Evolutionary conservation across 2,329 filamentous ascomycete species (phyloP).

Genomic region (Rutstroemia sp.): DNA sequence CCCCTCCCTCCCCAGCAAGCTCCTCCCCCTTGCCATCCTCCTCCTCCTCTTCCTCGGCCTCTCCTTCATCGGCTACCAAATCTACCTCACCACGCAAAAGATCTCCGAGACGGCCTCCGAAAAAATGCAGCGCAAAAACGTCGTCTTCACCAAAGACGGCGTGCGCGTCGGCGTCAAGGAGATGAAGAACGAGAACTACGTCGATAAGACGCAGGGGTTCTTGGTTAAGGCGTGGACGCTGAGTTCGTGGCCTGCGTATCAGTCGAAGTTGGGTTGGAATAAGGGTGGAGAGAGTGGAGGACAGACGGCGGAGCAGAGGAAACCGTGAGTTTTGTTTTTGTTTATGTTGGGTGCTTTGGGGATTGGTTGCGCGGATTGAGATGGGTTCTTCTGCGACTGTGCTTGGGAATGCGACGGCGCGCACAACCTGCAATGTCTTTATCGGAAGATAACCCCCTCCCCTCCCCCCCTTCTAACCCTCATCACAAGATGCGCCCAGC

Average conservation of each 20-base stretch:
- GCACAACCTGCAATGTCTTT: too few relatives aligned
- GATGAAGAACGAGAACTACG: slow-evolving; percentile 60
- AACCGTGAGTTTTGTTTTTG: slow-evolving; percentile 22
- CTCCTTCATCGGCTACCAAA: slow-evolving; percentile 63
- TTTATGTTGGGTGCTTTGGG: neutral
- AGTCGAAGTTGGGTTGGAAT: slow-evolving; percentile 31
- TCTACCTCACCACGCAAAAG: slow-evolving; percentile 61
- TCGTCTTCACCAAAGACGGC: slow-evolving; percentile 69
- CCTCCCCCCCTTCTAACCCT: too few relatives aligned
- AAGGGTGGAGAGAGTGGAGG: slow-evolving; percentile 16
- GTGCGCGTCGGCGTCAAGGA: slow-evolving; percentile 65
- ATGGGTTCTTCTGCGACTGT: too few relatives aligned
- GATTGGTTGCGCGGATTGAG: neutral
- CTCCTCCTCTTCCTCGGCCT: slow-evolving; percentile 48
- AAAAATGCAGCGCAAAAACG: slow-evolving; percentile 68
- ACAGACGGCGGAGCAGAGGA: slow-evolving; percentile 23
- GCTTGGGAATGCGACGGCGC: too few relatives aligned
- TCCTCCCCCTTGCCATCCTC: slow-evolving; percentile 61
- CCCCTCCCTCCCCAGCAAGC: slow-evolving; percentile 32
- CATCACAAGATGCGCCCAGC: too few relatives aligned
- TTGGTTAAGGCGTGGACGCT: slow-evolving; percentile 61
- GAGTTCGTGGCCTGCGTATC: slow-evolving; percentile 29
- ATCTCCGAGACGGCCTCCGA: slow-evolving; percentile 58
- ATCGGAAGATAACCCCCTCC: too few relatives aligned
- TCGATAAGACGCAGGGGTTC: slow-evolving; percentile 65